Conservation (phyloP, 2,329 filamentous ascomycete species). For the Phyllosticta capitalensis region DNA sequence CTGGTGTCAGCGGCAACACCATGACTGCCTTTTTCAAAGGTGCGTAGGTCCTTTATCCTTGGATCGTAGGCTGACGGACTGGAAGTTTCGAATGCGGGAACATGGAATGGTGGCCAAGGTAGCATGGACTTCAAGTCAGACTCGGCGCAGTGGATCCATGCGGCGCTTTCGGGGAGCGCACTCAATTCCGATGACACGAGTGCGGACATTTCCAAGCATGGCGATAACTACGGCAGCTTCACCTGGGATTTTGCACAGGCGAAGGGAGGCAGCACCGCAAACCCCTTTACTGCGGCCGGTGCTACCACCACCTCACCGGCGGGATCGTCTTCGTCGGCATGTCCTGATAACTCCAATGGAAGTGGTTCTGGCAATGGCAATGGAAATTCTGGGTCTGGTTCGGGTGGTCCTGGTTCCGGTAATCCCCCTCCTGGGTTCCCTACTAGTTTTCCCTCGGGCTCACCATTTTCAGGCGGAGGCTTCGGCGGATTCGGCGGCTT, state of each 20-base stretch:
- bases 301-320: slow-evolving; percentile 10
- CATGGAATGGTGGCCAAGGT: slow-evolving; percentile 38
- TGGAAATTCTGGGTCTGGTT: slow-evolving; percentile 12
- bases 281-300: slow-evolving; percentile 30
- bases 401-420: not conserved
- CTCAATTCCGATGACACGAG: slow-evolving; percentile 38
- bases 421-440: not conserved
- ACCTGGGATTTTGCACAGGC: slow-evolving; percentile 40
- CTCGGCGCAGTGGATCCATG: slow-evolving; percentile 44
- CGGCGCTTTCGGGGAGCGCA: slow-evolving; percentile 35
- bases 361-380: slow-evolving; percentile 12
- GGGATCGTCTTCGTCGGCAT: not conserved
- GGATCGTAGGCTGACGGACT: not conserved
- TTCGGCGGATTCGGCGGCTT: not conserved
- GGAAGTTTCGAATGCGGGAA: slow-evolving; percentile 42
- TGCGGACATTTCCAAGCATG: slow-evolving; percentile 38
- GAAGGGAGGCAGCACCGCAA: slow-evolving; percentile 39
- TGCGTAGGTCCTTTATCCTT: slow-evolving; percentile 17
- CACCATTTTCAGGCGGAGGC: not conserved
- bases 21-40: slow-evolving; percentile 50
- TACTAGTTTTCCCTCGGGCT: not conserved
- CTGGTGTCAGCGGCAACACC: slow-evolving; percentile 41
- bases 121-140: slow-evolving; percentile 39
- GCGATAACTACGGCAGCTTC: slow-evolving; percentile 30
- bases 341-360: slow-evolving; percentile 9